Evolutionary conservation across 2,329 filamentous ascomycete genomes (phyloP), one percentile per base, ranked within the genome.

Genomic region (Myrmaecium sp.): DNA sequence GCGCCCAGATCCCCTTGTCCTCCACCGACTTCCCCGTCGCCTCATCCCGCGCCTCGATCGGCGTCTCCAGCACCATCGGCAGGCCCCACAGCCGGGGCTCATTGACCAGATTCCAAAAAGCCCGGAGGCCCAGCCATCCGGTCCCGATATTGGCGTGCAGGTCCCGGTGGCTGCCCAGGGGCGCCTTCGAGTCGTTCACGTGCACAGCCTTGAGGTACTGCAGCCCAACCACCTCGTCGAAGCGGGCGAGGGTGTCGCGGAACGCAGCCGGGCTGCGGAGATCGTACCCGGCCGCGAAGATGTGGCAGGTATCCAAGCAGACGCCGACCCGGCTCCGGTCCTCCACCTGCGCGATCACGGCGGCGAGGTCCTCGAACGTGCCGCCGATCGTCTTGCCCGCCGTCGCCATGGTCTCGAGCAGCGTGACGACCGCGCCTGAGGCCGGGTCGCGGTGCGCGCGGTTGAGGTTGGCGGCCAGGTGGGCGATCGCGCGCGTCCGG

Each of bases 81-180:
- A 94, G 54, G 14, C 70, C 70, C 38, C 77, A 67, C 32, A 95
- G 77, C 2, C 69, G 60, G 14, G 64, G 59, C 42, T 82, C 72
- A 49, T 95, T 95, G 62, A 95, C 75, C 32, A 98, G 58, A 44
- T 74, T 81, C 55, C 93, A 81, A 51, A 98, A 98, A 3, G 84
- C 79, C 13, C 79, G 69, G 10, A 98, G 64, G 1, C 89, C 89
- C 0, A 98, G 64, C 46, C 91, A 98, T 1, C 89, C 89, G 0
- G 83, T 91, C 14, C 89, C 89, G 35, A 98, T 95, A 47, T 94
- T 95, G 36, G 86, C 83, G 52, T 98, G 89, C 2, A 95, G 57
- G 47, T 98, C 89, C 21, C 84, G 71, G 37, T 82, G 69, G 18
- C 81, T 89, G 21, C 55, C 62, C 16, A 92, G 61, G 0, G 89